phyloP scores from a whole-genome alignment of 139 green algal genomes.

The Edaphochlamys debaryana region DNA sequence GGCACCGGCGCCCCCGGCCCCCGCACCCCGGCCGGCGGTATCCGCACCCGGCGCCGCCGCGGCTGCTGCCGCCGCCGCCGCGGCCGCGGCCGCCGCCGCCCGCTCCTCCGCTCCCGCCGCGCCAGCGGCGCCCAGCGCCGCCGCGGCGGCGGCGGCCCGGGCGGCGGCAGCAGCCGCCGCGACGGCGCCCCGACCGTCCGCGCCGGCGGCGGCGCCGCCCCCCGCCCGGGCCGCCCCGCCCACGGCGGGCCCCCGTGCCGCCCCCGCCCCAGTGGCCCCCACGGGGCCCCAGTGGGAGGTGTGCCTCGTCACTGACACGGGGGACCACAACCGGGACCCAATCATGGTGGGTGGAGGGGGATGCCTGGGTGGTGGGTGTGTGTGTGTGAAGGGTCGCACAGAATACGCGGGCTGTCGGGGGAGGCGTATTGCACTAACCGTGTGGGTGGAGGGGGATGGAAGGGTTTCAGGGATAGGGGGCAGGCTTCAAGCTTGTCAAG shows the following conservation, averaged over 20 bases:
- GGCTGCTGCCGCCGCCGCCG: neutral
- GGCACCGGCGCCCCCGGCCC: neutral
- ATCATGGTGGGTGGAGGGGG: slow-evolving; percentile 23
- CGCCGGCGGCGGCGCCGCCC: neutral
- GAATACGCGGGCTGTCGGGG: too few relatives aligned
- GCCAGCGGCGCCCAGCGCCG: neutral
- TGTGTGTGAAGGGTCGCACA: too few relatives aligned
- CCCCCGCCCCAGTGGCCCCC: too few relatives aligned
- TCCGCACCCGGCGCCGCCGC: neutral
- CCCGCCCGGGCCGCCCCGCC: neutral
- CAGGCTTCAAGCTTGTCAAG: too few relatives aligned
- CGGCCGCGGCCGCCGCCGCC: neutral
- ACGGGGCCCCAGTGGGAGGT: slow-evolving; percentile 6
- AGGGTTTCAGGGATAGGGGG: too few relatives aligned
- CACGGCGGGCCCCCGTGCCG: neutral
- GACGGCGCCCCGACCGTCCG: neutral
- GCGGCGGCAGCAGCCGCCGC: neutral
- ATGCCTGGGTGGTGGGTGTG: too few relatives aligned
- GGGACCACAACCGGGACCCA: slow-evolving; percentile 59
- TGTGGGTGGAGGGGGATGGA: too few relatives aligned
- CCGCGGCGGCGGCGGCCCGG: neutral
- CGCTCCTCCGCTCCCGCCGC: neutral
- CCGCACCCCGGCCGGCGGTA: neutral
- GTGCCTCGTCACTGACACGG: slow-evolving; percentile 39
- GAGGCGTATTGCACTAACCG: too few relatives aligned